Percentiles rank a stretch among this genome's conserved stretches.
Conservation (phyloP, 768 basidiomycete species). For the Phylloporus sp. region DNA sequence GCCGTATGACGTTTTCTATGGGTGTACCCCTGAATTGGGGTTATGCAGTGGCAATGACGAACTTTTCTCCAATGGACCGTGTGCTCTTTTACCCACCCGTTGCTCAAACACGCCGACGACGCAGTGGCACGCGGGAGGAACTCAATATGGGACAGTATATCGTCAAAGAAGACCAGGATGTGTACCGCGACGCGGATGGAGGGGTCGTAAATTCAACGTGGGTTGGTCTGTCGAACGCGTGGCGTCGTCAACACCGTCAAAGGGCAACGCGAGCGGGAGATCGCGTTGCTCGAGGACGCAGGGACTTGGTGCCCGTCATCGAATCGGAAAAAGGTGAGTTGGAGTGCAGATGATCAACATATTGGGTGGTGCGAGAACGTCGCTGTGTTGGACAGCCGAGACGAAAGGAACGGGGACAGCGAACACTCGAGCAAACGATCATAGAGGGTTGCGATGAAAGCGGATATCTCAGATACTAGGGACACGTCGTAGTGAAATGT, state of each 20-base stretch:
- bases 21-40: not conserved
- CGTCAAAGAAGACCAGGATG: slow-evolving; percentile 11
- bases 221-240: slow-evolving; percentile 4
- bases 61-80: too few species aligned
- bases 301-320: slow-evolving; percentile 6
- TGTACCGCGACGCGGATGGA: slow-evolving; percentile 7
- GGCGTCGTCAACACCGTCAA: slow-evolving; percentile 9
- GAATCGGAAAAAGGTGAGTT: slow-evolving; percentile 8
- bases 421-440: slow-evolving; percentile 2
- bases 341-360: not conserved
- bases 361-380: slow-evolving; percentile 10
- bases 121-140: too few species aligned
- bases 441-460: not conserved
- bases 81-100: too few species aligned
- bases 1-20: too few species aligned
- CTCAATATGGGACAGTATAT: slow-evolving; percentile 3
- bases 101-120: too few species aligned
- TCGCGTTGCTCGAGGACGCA: slow-evolving; percentile 8
- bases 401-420: slow-evolving; percentile 7
- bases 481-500: not conserved
- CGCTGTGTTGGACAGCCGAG: not conserved
- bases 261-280: slow-evolving; percentile 7
- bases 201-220: slow-evolving; percentile 13
- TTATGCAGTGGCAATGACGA: too few species aligned
- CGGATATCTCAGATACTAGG: slow-evolving; percentile 11